Evolutionary conservation across 2,329 filamentous ascomycete genomes (phyloP).

Genomic region (Colletotrichum somersetense): DNA sequence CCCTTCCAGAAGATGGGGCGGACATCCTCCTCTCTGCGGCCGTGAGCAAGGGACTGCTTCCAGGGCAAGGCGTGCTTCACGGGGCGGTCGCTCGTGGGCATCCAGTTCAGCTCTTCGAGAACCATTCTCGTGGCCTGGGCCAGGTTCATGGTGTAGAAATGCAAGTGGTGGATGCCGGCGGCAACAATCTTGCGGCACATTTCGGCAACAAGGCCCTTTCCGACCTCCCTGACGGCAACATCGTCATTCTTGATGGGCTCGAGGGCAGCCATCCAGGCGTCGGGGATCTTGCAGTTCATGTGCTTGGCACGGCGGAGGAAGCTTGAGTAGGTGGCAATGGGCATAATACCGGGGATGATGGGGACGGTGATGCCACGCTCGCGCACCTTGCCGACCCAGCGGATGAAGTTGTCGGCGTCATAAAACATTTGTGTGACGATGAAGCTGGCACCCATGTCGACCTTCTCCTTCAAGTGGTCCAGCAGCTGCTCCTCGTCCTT

Average conservation of each 20-base stretch:
- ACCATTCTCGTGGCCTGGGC: constrained; percentile 95
- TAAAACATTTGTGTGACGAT: constrained; percentile 99
- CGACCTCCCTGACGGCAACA: constrained; percentile 88
- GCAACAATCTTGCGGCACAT: constrained; percentile 90
- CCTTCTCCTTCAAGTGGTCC: constrained; percentile 92
- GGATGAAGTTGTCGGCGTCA: constrained; percentile 93
- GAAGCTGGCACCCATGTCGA: constrained; percentile 92
- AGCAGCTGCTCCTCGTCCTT: constrained; percentile 86
- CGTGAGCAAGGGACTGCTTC: constrained; percentile 92
- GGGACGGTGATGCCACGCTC: constrained; percentile 86
- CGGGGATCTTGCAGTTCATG: constrained; percentile 87
- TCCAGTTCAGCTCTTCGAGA: constrained; percentile 87
- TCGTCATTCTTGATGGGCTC: constrained; percentile 98
- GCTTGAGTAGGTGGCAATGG: constrained; percentile 92
- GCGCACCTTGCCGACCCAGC: constrained; percentile 89
- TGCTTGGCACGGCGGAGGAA: constrained; percentile 92
- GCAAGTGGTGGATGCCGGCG: constrained; percentile 86
- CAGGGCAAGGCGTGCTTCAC: constrained; percentile 93
- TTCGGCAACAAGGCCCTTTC: constrained; percentile 86
- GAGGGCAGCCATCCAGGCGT: constrained; percentile 82
- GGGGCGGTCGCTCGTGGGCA: constrained; percentile 82
- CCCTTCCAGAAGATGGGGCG: constrained; percentile 99
- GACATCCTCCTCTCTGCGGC: constrained; percentile 92
- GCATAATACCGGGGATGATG: constrained; percentile 89
- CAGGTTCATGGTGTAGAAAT: constrained; percentile 99